Conservation (phyloP, 2,329 filamentous ascomycete genomes). For the Fusarium subglutinans region DNA sequence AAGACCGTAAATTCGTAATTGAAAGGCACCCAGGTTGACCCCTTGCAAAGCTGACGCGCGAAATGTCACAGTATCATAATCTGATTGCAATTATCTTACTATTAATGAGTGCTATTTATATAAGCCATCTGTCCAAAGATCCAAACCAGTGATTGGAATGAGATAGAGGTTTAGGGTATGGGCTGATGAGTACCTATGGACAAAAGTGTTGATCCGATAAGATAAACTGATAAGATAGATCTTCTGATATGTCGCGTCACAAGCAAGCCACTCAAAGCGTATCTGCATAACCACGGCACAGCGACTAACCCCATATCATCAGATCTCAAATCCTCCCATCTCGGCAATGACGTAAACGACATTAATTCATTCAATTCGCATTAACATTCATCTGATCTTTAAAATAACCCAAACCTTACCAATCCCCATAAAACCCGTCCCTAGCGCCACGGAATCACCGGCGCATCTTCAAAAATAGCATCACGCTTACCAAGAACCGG, state of each 20-base stretch:
- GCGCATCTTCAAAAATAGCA: slow-evolving; percentile 10
- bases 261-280: background rate
- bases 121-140: fast-evolving
- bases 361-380: background rate
- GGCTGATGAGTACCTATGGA: fast-evolving
- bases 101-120: fast-evolving
- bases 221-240: background rate
- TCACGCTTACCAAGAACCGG: background rate
- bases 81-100: fast-evolving
- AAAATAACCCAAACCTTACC: background rate
- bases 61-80: fast-evolving
- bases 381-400: background rate
- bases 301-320: background rate
- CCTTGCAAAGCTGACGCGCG: too few species aligned
- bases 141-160: fast-evolving
- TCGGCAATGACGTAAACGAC: background rate
- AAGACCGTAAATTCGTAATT: fast-evolving
- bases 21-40: fast-evolving
- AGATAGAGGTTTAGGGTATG: background rate
- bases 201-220: background rate
- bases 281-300: background rate
- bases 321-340: background rate
- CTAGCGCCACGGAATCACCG: background rate
- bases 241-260: too few species aligned
- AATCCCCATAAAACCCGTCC: background rate